Conservation (phyloP, 768 basidiomycete species). For the Rhodotorula paludigena region DNA sequence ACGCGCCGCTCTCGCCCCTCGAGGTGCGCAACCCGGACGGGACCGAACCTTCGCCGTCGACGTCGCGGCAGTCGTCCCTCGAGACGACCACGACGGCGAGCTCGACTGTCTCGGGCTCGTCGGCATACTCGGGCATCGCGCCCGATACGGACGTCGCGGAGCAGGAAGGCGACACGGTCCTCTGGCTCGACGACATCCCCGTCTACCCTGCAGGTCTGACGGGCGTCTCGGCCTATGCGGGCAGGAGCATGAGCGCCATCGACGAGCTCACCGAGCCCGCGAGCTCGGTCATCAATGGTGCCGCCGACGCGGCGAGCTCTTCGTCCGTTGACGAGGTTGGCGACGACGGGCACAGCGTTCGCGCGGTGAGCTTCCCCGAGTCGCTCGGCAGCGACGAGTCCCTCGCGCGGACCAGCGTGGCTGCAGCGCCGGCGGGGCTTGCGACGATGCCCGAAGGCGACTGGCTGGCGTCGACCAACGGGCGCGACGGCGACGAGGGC, state of each 20-base stretch:
- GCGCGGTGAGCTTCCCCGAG: background rate
- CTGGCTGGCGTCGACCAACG: too few relatives aligned
- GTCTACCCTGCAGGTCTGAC: background rate
- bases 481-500: background rate
- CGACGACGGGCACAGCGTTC: background rate
- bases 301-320: too few relatives aligned
- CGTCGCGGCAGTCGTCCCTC: background rate
- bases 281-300: background rate
- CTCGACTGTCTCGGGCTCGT: background rate
- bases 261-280: constrained; percentile 29
- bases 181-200: background rate
- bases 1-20: background rate
- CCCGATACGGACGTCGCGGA: too few relatives aligned
- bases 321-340: background rate
- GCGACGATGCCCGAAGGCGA: too few relatives aligned
- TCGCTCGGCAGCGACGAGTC: background rate
- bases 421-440: background rate
- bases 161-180: background rate
- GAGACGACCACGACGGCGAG: background rate
- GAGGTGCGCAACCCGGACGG: constrained; percentile 17
- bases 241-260: constrained; percentile 9
- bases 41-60: background rate
- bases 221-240: constrained; percentile 9
- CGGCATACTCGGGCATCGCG: too few relatives aligned
- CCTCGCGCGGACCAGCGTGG: background rate